phyloP scores from a whole-genome alignment of 2,329 filamentous ascomycete genomes.

The Hansfordia pulvinata region DNA sequence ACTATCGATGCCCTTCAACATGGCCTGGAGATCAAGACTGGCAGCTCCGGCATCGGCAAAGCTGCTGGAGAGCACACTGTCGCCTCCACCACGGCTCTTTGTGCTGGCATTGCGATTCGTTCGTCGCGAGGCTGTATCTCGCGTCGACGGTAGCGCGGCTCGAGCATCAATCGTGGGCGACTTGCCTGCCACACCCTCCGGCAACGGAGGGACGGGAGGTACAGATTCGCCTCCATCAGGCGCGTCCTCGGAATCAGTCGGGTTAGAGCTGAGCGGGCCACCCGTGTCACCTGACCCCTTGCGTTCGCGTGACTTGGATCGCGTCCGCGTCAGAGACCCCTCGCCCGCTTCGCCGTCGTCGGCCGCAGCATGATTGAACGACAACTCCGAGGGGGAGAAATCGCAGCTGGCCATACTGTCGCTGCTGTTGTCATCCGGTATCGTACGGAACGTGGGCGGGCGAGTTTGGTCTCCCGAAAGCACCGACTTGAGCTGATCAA shows the following conservation, averaged over 20 bases:
- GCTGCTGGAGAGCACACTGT: constrained; percentile 10
- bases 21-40: constrained; percentile 16
- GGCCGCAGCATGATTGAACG: constrained; percentile 33
- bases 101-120: too few species aligned
- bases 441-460: constrained; percentile 23
- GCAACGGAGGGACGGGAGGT: constrained; percentile 43
- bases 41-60: constrained; percentile 9
- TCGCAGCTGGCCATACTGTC: constrained; percentile 64
- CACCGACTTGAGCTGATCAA: constrained; percentile 51
- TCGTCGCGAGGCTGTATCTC: too few species aligned
- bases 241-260: constrained; percentile 15
- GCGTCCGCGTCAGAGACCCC: constrained; percentile 6
- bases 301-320: constrained; percentile 15
- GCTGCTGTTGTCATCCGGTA: constrained; percentile 33
- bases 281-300: constrained; percentile 12
- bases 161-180: too few species aligned
- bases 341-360: constrained; percentile 17
- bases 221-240: constrained; percentile 23
- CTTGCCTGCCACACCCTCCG: constrained; percentile 16
- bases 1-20: constrained; percentile 20
- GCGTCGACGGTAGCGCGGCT: too few species aligned
- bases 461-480: constrained; percentile 35
- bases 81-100: too few species aligned
- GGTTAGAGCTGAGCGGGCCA: constrained; percentile 14
- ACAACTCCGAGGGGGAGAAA: constrained; percentile 51